Evolutionary conservation across 306 rosid species (phyloP).

Genomic region (Lotus japonicus): DNA sequence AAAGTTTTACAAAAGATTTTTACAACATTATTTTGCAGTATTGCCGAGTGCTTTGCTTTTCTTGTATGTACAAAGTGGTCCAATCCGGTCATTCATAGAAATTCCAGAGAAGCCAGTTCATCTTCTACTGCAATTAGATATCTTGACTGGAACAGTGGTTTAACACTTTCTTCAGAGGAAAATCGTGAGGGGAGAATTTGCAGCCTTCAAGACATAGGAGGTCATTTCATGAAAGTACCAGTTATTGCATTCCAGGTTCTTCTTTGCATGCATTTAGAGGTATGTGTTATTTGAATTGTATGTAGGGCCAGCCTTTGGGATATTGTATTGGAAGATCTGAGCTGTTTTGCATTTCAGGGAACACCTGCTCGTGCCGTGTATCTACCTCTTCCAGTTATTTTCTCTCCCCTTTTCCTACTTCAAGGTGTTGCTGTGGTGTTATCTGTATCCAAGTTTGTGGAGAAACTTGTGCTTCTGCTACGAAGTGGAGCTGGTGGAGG

Average conservation of each 20-base stretch:
- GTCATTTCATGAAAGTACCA: slow-evolving; percentile 92
- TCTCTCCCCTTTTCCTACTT: slow-evolving; percentile 75
- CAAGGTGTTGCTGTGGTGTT: slow-evolving; percentile 80
- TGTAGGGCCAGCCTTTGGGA: slow-evolving; percentile 11
- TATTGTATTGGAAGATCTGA: slow-evolving; percentile 10
- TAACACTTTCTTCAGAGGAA: slow-evolving; percentile 71
- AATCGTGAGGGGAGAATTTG: slow-evolving; percentile 60
- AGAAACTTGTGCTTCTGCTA: slow-evolving; percentile 65
- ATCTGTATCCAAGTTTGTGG: slow-evolving; percentile 66
- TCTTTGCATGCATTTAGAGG: slow-evolving; percentile 96
- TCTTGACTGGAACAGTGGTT: slow-evolving; percentile 84
- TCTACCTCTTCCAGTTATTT: slow-evolving; percentile 68
- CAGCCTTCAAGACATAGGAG: slow-evolving; percentile 93
- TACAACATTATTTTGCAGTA: slow-evolving; percentile 45
- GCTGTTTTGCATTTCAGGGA: slow-evolving; percentile 59
- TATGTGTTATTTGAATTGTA: slow-evolving; percentile 30
- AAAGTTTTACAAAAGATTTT: slow-evolving; percentile 18
- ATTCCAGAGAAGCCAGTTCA: slow-evolving; percentile 68
- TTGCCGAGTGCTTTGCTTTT: slow-evolving; percentile 91
- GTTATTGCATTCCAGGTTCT: slow-evolving; percentile 76
- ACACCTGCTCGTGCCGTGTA: slow-evolving; percentile 59
- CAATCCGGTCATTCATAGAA: slow-evolving; percentile 88
- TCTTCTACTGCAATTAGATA: slow-evolving; percentile 71
- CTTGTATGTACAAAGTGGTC: slow-evolving; percentile 99
- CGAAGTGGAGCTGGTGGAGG: slow-evolving; percentile 66